These are phyloP conservation scores for Mucor saturninus DNA, from an alignment of 371 early-diverging fungal genomes.

Conservation along the genomic window DNA sequence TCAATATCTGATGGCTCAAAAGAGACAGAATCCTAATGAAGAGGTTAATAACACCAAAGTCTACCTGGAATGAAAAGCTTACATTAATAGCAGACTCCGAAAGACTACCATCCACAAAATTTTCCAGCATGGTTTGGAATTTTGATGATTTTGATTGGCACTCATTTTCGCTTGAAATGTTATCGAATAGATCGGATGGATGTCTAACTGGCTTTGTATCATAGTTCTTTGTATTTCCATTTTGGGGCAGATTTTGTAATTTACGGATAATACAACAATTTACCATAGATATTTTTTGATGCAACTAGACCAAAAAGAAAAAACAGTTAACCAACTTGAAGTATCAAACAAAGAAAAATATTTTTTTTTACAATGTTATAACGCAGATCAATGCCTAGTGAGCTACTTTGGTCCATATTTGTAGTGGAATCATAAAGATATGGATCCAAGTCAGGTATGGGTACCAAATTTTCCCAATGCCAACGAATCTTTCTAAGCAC, in stretches of 20 bases:
- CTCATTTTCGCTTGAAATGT: background rate
- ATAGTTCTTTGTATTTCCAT: conserved; percentile 8
- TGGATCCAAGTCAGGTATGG: conserved; percentile 62
- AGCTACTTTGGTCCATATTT: conserved; percentile 19
- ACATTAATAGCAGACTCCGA: conserved; percentile 6
- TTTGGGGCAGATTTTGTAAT: conserved; percentile 24
- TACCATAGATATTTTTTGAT: conserved; percentile 92
- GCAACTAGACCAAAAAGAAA: conserved; percentile 38
- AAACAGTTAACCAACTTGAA: background rate
- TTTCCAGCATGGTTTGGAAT: conserved; percentile 13
- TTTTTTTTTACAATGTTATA: conserved; percentile 58
- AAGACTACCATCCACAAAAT: conserved; percentile 13
- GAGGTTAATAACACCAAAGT: background rate
- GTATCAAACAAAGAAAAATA: background rate
- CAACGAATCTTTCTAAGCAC: conserved; percentile 62
- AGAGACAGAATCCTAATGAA: conserved; percentile 10
- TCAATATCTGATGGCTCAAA: conserved; percentile 14
- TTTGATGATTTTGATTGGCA: conserved; percentile 1
- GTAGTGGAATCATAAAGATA: conserved; percentile 21
- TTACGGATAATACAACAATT: conserved; percentile 82
- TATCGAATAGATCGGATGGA: conserved; percentile 1
- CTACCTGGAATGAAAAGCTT: background rate
- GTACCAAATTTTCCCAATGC: conserved; percentile 65
- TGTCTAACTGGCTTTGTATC: conserved; percentile 1
- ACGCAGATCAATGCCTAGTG: conserved; percentile 70